phyloP scores from a whole-genome alignment of 148 eudicot genomes.

The Pharnaceum exiguum region DNA sequence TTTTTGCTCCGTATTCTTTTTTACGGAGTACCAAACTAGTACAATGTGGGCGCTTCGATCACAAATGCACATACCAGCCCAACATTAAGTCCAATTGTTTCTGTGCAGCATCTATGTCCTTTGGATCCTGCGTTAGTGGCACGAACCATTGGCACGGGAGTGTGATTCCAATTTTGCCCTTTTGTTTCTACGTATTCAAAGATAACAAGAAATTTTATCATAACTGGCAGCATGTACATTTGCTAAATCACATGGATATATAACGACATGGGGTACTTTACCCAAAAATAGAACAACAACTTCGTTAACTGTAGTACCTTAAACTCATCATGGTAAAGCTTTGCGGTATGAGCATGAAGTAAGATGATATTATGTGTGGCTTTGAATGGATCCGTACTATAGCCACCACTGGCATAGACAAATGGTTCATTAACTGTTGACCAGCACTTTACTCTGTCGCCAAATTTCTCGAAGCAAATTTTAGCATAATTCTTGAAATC shows the following conservation, averaged over 20 bases:
- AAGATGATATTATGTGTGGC: not conserved
- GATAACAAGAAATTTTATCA: not conserved
- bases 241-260: too few species aligned
- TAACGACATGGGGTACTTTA: too few species aligned
- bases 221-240: too few species aligned
- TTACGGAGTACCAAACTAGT: too few species aligned
- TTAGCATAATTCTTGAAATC: not conserved
- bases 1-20: too few species aligned
- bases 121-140: not conserved
- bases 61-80: slow-evolving; percentile 13
- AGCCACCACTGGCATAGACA: not conserved
- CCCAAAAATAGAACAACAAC: too few species aligned
- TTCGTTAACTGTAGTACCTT: too few species aligned
- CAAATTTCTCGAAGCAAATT: not conserved
- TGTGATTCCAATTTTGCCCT: slow-evolving; percentile 11
- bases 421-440: not conserved
- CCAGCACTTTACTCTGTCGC: not conserved
- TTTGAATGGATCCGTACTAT: not conserved
- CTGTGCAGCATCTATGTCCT: slow-evolving; percentile 2
- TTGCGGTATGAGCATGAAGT: not conserved
- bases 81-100: slow-evolving; percentile 4
- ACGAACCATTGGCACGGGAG: slow-evolving; percentile 3
- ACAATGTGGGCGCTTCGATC: too few species aligned
- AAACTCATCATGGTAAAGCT: not conserved
- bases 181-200: slow-evolving; percentile 3